Evolutionary conservation across 225 moss, liverwort and hornwort genomes (phyloP), one percentile per base, ranked within the genome.

Genomic region (Lunularia cruciata): DNA sequence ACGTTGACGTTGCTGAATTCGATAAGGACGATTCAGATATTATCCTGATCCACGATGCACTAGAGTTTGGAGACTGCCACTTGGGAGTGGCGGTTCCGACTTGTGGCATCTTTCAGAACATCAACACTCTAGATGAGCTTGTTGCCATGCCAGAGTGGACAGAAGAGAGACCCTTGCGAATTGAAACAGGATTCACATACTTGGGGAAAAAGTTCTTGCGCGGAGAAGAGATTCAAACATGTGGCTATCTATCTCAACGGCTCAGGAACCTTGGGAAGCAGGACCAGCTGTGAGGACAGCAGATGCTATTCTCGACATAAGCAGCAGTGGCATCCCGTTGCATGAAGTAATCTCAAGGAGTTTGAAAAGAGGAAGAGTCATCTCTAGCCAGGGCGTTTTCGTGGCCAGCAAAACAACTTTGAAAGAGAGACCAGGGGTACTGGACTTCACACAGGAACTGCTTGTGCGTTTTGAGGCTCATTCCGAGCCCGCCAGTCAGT

Each of bases 141-240:
- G 91, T 86, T 58, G 86, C 89, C 56, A 94, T 94, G 94, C 82
- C 94, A 18, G 83, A 87, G 58, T 94, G 94, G 94, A 94, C 91
- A 60, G 86, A 81, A 77, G 84, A 88, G 52, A 83, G 88, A 68
- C 88, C 88, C 60, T 69, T 88, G 75, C 86, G 88, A 64, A 75
- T 88, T 56, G 88, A 86, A 68, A 88, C 88, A 48, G 88, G 88
- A 23, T 88, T 86, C 18, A 88, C 84, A 57, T 88, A 88, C 67
- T 78, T 94, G 53, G 94, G 90, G 57, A 62, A 71, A 68, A 91
- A 74, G 69, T 94, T 91, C 66, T 70, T 94, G 84, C 60, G 77
- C n/a, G 65, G 84, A 87, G 31, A 81, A 87, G 34, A 91, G 94
- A 19, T 78, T 94, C 15, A 85, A 87, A 68, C 78, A 94, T 83